phyloP scores from a whole-genome alignment of 306 rosid species.

The Malus orientalis region DNA sequence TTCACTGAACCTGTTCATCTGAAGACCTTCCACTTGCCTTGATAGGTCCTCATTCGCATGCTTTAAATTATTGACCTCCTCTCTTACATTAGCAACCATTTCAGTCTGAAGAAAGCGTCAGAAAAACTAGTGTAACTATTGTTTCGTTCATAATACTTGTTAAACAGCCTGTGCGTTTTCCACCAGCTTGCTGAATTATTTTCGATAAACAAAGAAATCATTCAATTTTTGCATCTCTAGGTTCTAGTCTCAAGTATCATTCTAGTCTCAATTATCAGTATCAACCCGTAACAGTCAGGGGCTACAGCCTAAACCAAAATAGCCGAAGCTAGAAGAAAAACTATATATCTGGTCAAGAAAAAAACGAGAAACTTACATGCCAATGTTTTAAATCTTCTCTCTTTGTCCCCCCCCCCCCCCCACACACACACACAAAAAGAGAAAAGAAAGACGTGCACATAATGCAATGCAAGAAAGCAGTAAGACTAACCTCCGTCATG shows the following conservation, averaged over 20 bases:
- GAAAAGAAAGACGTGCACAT: background rate
- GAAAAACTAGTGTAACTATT: constrained; percentile 6
- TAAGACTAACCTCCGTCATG: constrained; percentile 66
- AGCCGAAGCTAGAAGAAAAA: background rate
- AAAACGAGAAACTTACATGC: background rate
- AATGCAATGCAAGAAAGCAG: constrained; percentile 3
- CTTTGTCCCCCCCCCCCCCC: background rate
- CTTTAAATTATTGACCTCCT: constrained; percentile 57
- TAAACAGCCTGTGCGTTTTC: background rate
- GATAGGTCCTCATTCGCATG: constrained; percentile 74
- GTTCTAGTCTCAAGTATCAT: background rate
- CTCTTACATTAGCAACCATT: constrained; percentile 54
- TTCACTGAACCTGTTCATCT: constrained; percentile 81
- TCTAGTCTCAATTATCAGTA: background rate
- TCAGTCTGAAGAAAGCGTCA: constrained; percentile 54
- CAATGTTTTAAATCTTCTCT: background rate
- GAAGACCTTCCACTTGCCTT: constrained; percentile 95
- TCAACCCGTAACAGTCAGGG: background rate
- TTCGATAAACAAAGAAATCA: background rate
- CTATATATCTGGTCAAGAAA: background rate
- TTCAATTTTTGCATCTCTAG: background rate
- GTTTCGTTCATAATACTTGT: background rate
- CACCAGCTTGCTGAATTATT: background rate
- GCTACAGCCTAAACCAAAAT: background rate
- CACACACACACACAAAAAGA: too few species aligned